Evolutionary conservation across 2,329 filamentous ascomycete species (phyloP).

Genomic region (Rutstroemia sp.): DNA sequence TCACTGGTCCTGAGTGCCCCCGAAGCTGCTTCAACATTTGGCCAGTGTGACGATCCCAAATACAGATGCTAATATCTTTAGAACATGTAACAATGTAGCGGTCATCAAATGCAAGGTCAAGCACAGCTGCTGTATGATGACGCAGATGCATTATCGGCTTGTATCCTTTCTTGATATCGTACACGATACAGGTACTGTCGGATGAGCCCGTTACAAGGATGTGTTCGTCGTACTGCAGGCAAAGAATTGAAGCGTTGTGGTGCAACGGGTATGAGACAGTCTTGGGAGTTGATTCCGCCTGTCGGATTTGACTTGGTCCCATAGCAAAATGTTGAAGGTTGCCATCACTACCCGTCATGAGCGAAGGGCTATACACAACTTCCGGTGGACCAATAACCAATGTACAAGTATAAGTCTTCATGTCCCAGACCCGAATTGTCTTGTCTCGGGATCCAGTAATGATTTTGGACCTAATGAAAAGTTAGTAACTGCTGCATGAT

Average conservation of each 20-base stretch:
- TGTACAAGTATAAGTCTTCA: slow-evolving; percentile 77
- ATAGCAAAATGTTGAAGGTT: slow-evolving; percentile 48
- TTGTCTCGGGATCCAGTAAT: slow-evolving; percentile 94
- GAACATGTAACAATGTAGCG: slow-evolving; percentile 94
- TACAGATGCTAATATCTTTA: slow-evolving; percentile 88
- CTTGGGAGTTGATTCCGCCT: slow-evolving; percentile 41
- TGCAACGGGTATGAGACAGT: slow-evolving; percentile 55
- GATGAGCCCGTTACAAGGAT: slow-evolving; percentile 95
- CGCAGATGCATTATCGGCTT: slow-evolving; percentile 69
- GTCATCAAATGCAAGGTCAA: slow-evolving; percentile 89
- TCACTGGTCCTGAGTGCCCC: slow-evolving; percentile 87
- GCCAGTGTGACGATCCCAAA: slow-evolving; percentile 84
- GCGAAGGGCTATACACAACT: slow-evolving; percentile 45
- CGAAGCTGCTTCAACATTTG: slow-evolving; percentile 68
- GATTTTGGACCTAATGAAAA: slow-evolving; percentile 67
- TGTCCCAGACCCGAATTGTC: slow-evolving; percentile 94
- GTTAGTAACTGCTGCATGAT: slow-evolving; percentile 29
- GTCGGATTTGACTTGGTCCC: slow-evolving; percentile 33
- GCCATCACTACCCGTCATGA: slow-evolving; percentile 46
- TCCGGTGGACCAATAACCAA: slow-evolving; percentile 78
- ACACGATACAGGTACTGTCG: slow-evolving; percentile 84
- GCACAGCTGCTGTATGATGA: slow-evolving; percentile 78
- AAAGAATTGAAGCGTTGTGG: slow-evolving; percentile 89
- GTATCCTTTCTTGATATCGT: slow-evolving; percentile 74
- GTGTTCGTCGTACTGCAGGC: slow-evolving; percentile 85